Base-by-base conservation (phyloP, 208 protist genomes). In the Trichomonas tenax region DNA sequence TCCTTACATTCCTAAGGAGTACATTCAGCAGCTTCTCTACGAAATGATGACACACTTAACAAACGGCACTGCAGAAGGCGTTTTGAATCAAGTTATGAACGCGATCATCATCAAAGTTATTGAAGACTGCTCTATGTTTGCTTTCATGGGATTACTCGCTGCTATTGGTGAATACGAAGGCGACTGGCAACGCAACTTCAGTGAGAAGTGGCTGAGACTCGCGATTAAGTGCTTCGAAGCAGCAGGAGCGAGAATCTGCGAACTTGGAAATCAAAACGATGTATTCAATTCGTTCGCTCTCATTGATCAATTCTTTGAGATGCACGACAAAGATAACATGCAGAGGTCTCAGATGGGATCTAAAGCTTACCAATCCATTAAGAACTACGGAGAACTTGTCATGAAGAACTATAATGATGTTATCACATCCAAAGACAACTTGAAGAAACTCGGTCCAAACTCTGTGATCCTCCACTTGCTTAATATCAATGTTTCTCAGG, bases 21-120 rank as follows among this genome's bases (percentile, higher is more conserved):
- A 44, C 40, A 44, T 93, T 58, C 86, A 93, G 45, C 86, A 93
- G 36, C 4, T 93, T 0, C 9, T 93, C 15, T 93, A 93, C 51
- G 86, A 93, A 51, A 93, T 93, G 86, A 44, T 93, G n/a, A 93
- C 86, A 38, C 44, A 93, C 46, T 40, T 93, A 10, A 93, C 40
- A 34, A 93, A 93, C 51, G 86, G 86, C 48, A 93, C 44, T 93
- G 45, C 41, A 58, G 86, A 93, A 93, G 26, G 14, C 17, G 44
- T 93, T 51, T 15, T 93, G 4, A 93, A 93, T 51, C 86, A 93
- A 93, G 44, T 93, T 8, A 48, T 93, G 45, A 93, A 93, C 46
- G 86, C 86, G 51, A 34, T 93, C 17, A 51, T 93, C 34, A 44
- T 93, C 0, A 93, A 93, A 93, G 15, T 93, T n/a, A 93, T 93